These are phyloP conservation scores for Rhododendron molle DNA, from an alignment of 148 eudicot species.

Conservation along the genomic window DNA sequence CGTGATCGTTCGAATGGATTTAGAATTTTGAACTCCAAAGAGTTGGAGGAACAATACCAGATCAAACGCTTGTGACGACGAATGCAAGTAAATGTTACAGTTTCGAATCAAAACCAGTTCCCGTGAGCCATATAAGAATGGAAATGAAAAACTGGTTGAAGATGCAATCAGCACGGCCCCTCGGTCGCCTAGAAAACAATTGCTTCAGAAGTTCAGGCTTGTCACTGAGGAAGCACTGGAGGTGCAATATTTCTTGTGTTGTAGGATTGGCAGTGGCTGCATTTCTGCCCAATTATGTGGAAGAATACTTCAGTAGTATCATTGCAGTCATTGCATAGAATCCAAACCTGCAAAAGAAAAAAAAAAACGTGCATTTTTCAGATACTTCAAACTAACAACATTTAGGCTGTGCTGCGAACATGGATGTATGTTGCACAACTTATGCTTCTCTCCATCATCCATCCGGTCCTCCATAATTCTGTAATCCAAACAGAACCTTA, in stretches of 20 bases:
- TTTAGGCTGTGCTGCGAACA: background rate
- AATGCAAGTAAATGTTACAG: background rate
- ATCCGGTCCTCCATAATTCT: background rate
- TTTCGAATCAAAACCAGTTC: background rate
- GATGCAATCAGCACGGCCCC: background rate
- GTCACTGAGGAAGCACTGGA: constrained; percentile 70
- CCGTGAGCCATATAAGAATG: background rate
- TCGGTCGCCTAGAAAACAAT: background rate
- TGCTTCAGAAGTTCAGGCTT: background rate
- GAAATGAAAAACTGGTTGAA: background rate
- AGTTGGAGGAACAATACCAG: constrained; percentile 5
- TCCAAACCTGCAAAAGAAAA: constrained; percentile 68
- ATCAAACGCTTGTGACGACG: background rate
- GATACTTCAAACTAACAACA: background rate
- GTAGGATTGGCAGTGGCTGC: constrained; percentile 82
- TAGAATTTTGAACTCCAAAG: background rate
- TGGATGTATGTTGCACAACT: background rate
- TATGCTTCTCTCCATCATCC: background rate
- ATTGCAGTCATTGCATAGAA: constrained; percentile 91
- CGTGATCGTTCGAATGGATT: background rate
- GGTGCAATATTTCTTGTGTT: constrained; percentile 78
- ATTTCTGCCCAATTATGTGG: constrained; percentile 93
- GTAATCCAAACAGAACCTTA: background rate
- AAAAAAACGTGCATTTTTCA: background rate
- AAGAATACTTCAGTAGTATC: constrained; percentile 85